Evolutionary conservation across 768 basidiomycete species (phyloP).

Genomic region (Suillus paluster): DNA sequence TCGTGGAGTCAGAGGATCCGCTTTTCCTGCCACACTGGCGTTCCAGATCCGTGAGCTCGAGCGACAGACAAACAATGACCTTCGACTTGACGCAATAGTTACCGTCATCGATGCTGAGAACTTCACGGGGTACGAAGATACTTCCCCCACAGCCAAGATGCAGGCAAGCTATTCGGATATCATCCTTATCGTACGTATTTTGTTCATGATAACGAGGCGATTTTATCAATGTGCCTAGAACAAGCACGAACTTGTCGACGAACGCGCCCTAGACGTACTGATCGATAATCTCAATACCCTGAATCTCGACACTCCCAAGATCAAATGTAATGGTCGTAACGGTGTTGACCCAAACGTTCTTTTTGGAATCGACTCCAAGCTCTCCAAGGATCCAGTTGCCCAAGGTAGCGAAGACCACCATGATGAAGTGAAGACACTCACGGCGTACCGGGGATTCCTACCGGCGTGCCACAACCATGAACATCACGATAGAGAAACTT

Average conservation of each 20-base stretch:
- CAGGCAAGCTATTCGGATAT: slow-evolving; percentile 96
- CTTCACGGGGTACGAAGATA: slow-evolving; percentile 92
- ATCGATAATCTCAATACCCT: slow-evolving; percentile 88
- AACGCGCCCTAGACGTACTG: slow-evolving; percentile 78
- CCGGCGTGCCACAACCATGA: slow-evolving; percentile 20
- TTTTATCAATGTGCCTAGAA: slow-evolving; percentile 51
- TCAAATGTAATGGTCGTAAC: slow-evolving; percentile 63
- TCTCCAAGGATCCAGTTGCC: slow-evolving; percentile 49
- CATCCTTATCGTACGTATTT: slow-evolving; percentile 70
- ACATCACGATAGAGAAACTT: slow-evolving; percentile 18
- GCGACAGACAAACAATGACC: slow-evolving; percentile 70
- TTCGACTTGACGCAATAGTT: slow-evolving; percentile 87
- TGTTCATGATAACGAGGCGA: slow-evolving; percentile 9
- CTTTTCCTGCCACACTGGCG: slow-evolving; percentile 93
- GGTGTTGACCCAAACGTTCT: slow-evolving; percentile 80
- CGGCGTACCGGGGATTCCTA: slow-evolving; percentile 52
- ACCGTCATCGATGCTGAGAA: slow-evolving; percentile 93
- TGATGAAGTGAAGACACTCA: slow-evolving; percentile 86
- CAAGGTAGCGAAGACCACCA: slow-evolving; percentile 48
- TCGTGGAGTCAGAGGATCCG: slow-evolving; percentile 69
- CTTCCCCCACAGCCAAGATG: slow-evolving; percentile 89
- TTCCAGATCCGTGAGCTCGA: slow-evolving; percentile 94
- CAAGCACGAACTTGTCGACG: slow-evolving; percentile 88
- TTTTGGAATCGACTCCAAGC: slow-evolving; percentile 88
- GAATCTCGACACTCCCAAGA: slow-evolving; percentile 89